Base-by-base conservation (phyloP, 1,284 basidiomycete genomes). In the Heterobasidion occidentale region DNA sequence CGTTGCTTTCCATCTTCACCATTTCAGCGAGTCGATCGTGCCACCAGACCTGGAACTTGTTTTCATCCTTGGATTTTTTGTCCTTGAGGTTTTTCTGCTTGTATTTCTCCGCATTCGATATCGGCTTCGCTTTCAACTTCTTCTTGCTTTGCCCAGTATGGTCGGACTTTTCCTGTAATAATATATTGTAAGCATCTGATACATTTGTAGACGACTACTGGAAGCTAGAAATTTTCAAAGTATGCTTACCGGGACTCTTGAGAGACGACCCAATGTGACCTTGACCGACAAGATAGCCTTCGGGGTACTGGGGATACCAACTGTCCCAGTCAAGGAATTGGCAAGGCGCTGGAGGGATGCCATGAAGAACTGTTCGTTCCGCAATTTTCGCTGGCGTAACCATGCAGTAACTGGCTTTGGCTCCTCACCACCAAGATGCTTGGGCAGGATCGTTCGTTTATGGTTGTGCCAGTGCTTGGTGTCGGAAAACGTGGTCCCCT, bases 261-360 rank as follows among this genome's bases (percentile, higher is more conserved):
- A 42, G 27, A 27, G 27, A 27, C 27, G 27, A 27, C 27, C 27
- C 38, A 42, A 11, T n/a, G 12, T 42, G 4, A n/a, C n/a, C n/a
- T 6, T n/a, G n/a, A 42, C 38, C 11, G 38, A 11, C 11, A 42
- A 7, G 7, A 42, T 42, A 42, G 38, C 12, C 38, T 42, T 42
- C 38, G 38, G 38, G 38, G 12, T 42, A n/a, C 38, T 42, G 1
- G 38, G 38, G 38, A 42, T 42, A 12, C 38, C 85, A 0, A 74
- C 72, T 1, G 83, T 83, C 0, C 86, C 85, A 0, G 81, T 84
- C 56, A 88, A 64, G 1, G 83, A 83, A 46, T 76, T 77, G 7
- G 86, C 84, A 49, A 82, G 81, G 56, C 73, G 69, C 58, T 84
- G 81, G 57, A 88, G 62, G 15, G 63, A 70, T 33, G 73, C 68